Evolutionary conservation across 2,329 filamentous ascomycete species (phyloP), one percentile per base, ranked within the genome.

Genomic region (Talaromyces rugulosus): DNA sequence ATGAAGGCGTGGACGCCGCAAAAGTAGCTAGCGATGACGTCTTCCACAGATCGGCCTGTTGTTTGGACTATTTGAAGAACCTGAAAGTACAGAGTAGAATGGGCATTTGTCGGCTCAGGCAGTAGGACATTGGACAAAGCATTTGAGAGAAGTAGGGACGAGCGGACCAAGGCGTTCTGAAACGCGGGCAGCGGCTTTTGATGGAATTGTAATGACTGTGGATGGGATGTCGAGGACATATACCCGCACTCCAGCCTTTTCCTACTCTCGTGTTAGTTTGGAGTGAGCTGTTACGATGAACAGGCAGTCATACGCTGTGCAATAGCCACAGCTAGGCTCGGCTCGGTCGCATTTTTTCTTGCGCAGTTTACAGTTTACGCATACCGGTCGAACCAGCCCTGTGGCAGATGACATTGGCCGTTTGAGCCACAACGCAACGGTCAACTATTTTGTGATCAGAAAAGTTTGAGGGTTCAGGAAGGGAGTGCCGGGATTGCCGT

Each of bases 1-100:
- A 73, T 52, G 31, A 66, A 69, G 3, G 56, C 51, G 57, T 74
- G 68, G 8, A 74, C 52, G 6, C 70, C 65, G 30, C 68, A 64
- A 50, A 74, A 75, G 55, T 74, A 75, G 16, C 63, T 64, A 7
- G 64, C 63, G 56, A 34, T 69, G 57, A 74, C 66, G 66, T 71
- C 67, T 69, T 69, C 67, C 8, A 70, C 40, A 53, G 55, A 66
- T 31, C 58, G 61, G 2, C 69, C 65, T 1, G 63, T 66, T 47
- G 55, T 54, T 47, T 60, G 58, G 40, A 68, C 62, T 23, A 61
- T 61, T 23, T 44, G 33, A 18, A 56, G 16, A 27, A 44, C 33
- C 11, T 56, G 44, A 2, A 56, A 44, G 16, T 61, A 56, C 28
- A 61, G 28, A 12, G n/a, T 52, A 18, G 53, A 56, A 31, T 61